Evolutionary conservation across 225 moss, liverwort and hornwort genomes (phyloP), one percentile per base, ranked within the genome.

Genomic region (Marchantia paleacea): DNA sequence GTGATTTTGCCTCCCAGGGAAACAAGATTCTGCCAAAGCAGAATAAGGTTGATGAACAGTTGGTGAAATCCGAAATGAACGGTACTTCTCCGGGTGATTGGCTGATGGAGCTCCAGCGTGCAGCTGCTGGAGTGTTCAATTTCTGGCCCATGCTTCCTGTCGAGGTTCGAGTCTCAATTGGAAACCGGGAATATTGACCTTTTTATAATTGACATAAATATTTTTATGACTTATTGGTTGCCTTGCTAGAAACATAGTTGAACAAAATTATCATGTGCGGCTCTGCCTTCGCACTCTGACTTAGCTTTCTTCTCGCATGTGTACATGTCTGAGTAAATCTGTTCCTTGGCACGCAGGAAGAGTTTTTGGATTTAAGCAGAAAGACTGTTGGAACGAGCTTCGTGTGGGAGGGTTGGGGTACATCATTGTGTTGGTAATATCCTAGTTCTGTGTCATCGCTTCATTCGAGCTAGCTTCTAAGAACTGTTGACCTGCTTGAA

Each of bases 381-480:
- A 88, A 92, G 78, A 86, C 84, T 31, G 75, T 78, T 79, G 91
- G 92, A 28, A 77, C 87, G 28, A 80, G 79, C 54, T 86, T 92
- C 75, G 87, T 85, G 7, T 99, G 99, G 99, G 99, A 99, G 64
- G 99, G 99, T 80, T 95, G 99, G 99, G 99, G 99, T 55, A 95
- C 99, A 47, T 95, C 99, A 25, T 88, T 99, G 1, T 99, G 99
- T 88, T 99, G 99, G 99, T 95, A 84, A 68, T 50, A 49, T 39
- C 39, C 39, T 39, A 31, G 8, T 57, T 73, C 75, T 6, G 70
- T 76, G 10, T 26, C 74, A n/a, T 61, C 60, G 18, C 9, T 31
- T 31, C 24, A 39, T 19, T 19, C 16, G 39, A 22, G 18, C 20
- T 3, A 60, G 58, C 16, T 76, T 47, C 16, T 31, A 9, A 30